Conservation (phyloP, 2,329 filamentous ascomycete genomes). For the Monascus ruber region DNA sequence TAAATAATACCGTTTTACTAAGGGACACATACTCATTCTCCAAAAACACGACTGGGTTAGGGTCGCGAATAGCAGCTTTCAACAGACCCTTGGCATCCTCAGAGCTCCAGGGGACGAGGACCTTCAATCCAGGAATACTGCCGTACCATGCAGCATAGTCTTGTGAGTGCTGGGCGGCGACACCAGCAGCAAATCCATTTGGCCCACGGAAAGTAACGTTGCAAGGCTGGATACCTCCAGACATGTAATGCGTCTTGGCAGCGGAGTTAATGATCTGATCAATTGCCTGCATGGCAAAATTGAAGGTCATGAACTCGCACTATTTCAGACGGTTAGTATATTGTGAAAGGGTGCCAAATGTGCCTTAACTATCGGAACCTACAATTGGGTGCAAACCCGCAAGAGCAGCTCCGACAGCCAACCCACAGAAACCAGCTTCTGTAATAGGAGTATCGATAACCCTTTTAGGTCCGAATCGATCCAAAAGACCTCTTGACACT, state of each 20-base stretch:
- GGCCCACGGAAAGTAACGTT: slow-evolving; percentile 99
- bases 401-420: slow-evolving; percentile 88
- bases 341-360: neutral
- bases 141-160: slow-evolving; percentile 99
- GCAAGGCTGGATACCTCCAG: slow-evolving; percentile 96
- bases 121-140: slow-evolving; percentile 93
- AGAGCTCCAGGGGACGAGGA: slow-evolving; percentile 88
- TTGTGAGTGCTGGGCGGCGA: slow-evolving; percentile 95
- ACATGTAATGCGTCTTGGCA: slow-evolving; percentile 99
- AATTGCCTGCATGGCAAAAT: slow-evolving; percentile 99
- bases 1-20: neutral
- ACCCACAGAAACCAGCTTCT: slow-evolving; percentile 86
- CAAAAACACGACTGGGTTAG: slow-evolving; percentile 87
- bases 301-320: slow-evolving; percentile 99
- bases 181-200: slow-evolving; percentile 94
- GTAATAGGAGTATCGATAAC: slow-evolving; percentile 98
- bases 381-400: slow-evolving; percentile 90
- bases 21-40: slow-evolving; percentile 60
- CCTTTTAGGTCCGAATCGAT: slow-evolving; percentile 93
- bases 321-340: slow-evolving; percentile 22
- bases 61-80: slow-evolving; percentile 95
- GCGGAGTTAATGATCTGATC: slow-evolving; percentile 99
- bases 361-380: slow-evolving; percentile 35
- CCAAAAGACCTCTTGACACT: slow-evolving; percentile 93
- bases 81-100: slow-evolving; percentile 97